Conservation (phyloP, 345 rosid genomes). For the Anastatica hierochuntica region DNA sequence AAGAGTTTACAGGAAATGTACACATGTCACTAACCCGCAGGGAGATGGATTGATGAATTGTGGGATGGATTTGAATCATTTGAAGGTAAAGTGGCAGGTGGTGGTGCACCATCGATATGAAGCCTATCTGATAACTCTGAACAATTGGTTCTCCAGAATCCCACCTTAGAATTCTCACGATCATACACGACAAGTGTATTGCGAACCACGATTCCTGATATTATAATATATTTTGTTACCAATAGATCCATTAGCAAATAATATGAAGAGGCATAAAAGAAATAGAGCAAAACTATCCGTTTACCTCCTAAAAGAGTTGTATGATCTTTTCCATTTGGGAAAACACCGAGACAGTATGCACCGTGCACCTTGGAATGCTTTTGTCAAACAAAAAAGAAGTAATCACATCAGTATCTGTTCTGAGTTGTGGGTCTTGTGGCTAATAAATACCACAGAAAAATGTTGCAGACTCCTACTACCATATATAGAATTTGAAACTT, state of each 20-base stretch:
- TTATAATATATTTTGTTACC: not conserved
- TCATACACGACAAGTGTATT: conserved; percentile 88
- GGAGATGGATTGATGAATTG: conserved; percentile 19
- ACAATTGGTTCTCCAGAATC: conserved; percentile 98
- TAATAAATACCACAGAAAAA: not conserved
- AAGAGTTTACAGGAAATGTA: not conserved
- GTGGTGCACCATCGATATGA: conserved; percentile 35
- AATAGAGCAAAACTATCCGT: not conserved
- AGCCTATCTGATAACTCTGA: conserved; percentile 80
- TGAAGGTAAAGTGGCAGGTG: conserved; percentile 36
- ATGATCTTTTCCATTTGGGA: conserved; percentile 80
- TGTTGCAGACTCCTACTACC: not conserved
- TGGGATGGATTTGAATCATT: conserved; percentile 29
- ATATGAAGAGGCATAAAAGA: not conserved
- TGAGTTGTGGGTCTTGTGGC: not conserved
- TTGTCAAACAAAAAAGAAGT: not conserved
- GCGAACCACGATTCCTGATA: conserved; percentile 69
- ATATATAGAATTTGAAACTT: not conserved
- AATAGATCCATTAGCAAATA: not conserved
- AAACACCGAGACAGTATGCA: conserved; percentile 79
- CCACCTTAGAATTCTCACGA: conserved; percentile 67
- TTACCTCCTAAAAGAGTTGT: conserved; percentile 88
- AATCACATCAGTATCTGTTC: not conserved
- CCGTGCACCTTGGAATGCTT: conserved; percentile 79
- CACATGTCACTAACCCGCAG: conserved; percentile 11